phyloP scores from a whole-genome alignment of 2,329 filamentous ascomycete species.

The Diaporthe sp. region DNA sequence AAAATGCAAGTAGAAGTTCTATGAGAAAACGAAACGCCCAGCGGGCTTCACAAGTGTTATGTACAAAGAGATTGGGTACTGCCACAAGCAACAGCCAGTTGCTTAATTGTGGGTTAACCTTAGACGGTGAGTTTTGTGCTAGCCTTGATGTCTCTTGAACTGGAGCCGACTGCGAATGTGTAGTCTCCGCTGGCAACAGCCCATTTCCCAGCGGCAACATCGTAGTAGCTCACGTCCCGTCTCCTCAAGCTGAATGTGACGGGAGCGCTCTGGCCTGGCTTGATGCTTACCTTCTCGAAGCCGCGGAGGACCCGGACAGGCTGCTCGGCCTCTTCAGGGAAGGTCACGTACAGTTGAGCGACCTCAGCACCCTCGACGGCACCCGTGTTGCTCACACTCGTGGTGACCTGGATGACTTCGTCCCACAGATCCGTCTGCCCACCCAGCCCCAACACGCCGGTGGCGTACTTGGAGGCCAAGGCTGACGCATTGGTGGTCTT shows the following conservation, averaged over 20 bases:
- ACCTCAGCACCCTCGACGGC: slow-evolving; percentile 44
- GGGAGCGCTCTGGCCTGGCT: slow-evolving; percentile 55
- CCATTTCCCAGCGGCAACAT: slow-evolving; percentile 73
- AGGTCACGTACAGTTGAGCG: slow-evolving; percentile 46
- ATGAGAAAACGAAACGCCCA: neutral
- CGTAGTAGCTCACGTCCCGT: slow-evolving; percentile 77
- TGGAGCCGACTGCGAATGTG: slow-evolving; percentile 59
- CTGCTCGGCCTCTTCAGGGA: slow-evolving; percentile 49
- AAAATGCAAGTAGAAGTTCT: neutral
- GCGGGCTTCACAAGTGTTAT: neutral
- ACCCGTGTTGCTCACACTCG: slow-evolving; percentile 58
- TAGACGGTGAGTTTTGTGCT: slow-evolving; percentile 1
- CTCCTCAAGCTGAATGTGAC: slow-evolving; percentile 68
- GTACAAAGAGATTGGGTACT: neutral
- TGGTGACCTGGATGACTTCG: slow-evolving; percentile 53
- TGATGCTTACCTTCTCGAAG: slow-evolving; percentile 72
- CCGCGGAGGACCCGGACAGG: slow-evolving; percentile 73
- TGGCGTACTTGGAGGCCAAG: neutral
- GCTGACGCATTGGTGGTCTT: neutral
- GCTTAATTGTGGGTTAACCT: neutral
- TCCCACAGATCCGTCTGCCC: slow-evolving; percentile 56
- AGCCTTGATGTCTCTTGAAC: slow-evolving; percentile 54
- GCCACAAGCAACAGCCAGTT: neutral
- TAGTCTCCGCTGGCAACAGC: slow-evolving; percentile 61
- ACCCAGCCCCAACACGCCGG: neutral